A percentile compares a stretch with the other conserved stretches of the same genome.
phyloP scores from a whole-genome alignment of 495 filamentous ascomycete species.

The Emericellopsis terricola region DNA sequence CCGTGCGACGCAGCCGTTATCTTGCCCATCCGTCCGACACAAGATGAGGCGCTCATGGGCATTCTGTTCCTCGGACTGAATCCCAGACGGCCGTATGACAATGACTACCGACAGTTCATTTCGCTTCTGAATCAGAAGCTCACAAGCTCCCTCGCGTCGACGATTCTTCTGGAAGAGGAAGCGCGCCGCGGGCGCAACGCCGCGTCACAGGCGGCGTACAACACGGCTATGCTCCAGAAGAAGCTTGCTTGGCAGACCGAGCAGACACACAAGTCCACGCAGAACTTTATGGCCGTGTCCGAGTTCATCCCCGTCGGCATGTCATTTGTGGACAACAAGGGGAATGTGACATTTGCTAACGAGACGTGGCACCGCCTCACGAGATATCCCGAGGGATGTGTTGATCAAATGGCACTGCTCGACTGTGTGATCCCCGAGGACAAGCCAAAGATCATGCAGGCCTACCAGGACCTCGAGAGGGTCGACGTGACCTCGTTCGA shows the following conservation, averaged over 20 bases:
- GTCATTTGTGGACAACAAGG: slow-evolving; percentile 41
- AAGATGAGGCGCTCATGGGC: slow-evolving; percentile 15
- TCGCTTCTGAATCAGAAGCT: slow-evolving; percentile 42
- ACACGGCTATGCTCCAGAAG: slow-evolving; percentile 40
- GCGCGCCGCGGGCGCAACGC: slow-evolving; percentile 37
- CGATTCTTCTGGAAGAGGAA: slow-evolving; percentile 49
- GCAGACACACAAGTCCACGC: slow-evolving; percentile 44
- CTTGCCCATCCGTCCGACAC: slow-evolving; percentile 28
- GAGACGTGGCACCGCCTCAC: slow-evolving; percentile 38
- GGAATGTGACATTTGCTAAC: slow-evolving; percentile 45
- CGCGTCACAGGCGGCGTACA: slow-evolving; percentile 38
- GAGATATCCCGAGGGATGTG: slow-evolving; percentile 9
- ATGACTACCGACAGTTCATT: slow-evolving; percentile 46
- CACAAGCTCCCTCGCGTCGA: slow-evolving; percentile 43
- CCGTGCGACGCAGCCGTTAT: slow-evolving; percentile 15
- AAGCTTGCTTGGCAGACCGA: slow-evolving; percentile 40
- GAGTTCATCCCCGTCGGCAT: slow-evolving; percentile 53
- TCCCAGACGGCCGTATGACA: slow-evolving; percentile 34
- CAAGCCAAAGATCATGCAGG: slow-evolving; percentile 10
- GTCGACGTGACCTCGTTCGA: slow-evolving; percentile 17
- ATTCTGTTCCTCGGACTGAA: slow-evolving; percentile 27
- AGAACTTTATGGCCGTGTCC: slow-evolving; percentile 46
- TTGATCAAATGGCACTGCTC: slow-evolving; percentile 15
- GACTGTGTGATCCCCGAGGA: slow-evolving; percentile 23
- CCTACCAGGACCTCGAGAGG: slow-evolving; percentile 17